Percentiles rank a stretch among this genome's conserved stretches.
phyloP scores from a whole-genome alignment of 2,329 filamentous ascomycete species.

The Calonectria pseudoturangicola region DNA sequence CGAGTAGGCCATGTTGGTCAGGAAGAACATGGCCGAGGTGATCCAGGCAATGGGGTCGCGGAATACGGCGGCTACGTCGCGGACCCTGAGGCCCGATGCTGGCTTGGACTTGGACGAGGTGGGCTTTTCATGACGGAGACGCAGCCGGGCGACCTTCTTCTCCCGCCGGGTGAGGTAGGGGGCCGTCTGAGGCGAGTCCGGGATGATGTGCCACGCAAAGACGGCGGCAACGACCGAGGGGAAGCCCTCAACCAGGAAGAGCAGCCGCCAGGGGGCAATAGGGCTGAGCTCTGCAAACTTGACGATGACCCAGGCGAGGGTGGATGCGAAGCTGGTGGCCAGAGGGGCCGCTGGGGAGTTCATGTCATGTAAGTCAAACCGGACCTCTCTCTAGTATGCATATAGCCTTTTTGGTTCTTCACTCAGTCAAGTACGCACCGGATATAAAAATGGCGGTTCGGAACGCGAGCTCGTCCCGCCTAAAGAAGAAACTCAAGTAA shows the following conservation, averaged over 20 bases:
- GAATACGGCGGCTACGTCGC: constrained; percentile 72
- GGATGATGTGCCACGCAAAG: constrained; percentile 83
- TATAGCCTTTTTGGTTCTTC: constrained; percentile 20
- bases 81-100: constrained; percentile 67
- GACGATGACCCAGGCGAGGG: constrained; percentile 86
- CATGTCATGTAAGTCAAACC: constrained; percentile 59
- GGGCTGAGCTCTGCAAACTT: constrained; percentile 78
- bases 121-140: constrained; percentile 74
- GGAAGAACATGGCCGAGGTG: constrained; percentile 89
- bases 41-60: constrained; percentile 72
- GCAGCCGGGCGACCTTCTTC: constrained; percentile 81
- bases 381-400: not conserved
- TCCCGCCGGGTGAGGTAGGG: constrained; percentile 77
- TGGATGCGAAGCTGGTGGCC: constrained; percentile 86
- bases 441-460: constrained; percentile 91
- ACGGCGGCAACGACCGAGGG: constrained; percentile 86
- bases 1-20: constrained; percentile 90
- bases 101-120: constrained; percentile 45
- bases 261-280: constrained; percentile 88
- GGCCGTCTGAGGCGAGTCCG: constrained; percentile 83
- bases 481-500: constrained; percentile 80
- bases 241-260: constrained; percentile 91
- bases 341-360: constrained; percentile 81
- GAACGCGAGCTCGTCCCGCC: constrained; percentile 84
- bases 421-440: constrained; percentile 61